Percentiles rank a stretch among this genome's conserved stretches.
phyloP scores from a whole-genome alignment of 2,329 filamentous ascomycete genomes.

The Hypoxylon sp. region DNA sequence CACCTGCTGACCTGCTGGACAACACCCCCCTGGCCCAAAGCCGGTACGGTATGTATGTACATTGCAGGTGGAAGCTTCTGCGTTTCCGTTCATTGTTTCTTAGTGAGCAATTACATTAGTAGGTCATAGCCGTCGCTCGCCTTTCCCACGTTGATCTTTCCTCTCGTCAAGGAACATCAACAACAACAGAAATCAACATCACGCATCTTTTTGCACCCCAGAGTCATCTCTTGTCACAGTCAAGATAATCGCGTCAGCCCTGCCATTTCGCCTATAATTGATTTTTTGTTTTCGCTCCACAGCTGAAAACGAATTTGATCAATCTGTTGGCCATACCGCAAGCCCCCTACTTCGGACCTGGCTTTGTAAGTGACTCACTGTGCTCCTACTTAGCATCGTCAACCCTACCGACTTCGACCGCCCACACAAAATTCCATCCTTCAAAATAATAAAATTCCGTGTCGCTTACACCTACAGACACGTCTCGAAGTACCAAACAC shows the following conservation, averaged over 20 bases:
- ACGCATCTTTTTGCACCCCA: conserved; percentile 62
- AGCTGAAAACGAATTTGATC: conserved; percentile 53
- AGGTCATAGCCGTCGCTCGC: conserved; percentile 55
- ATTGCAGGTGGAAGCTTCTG: conserved; percentile 40
- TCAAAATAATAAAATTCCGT: conserved; percentile 51
- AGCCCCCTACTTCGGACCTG: conserved; percentile 55
- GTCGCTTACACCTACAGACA: conserved; percentile 56
- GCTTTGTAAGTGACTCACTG: conserved; percentile 56
- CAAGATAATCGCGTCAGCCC: conserved; percentile 71
- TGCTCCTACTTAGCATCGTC: conserved; percentile 31
- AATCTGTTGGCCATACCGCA: conserved; percentile 47
- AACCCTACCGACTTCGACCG: conserved; percentile 20
- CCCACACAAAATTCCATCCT: conserved; percentile 34
- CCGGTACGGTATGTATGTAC: background rate
- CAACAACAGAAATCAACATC: conserved; percentile 58
- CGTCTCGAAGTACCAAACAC: conserved; percentile 63
- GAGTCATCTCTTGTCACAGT: conserved; percentile 73
- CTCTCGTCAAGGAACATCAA: conserved; percentile 65
- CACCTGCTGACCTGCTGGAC: conserved; percentile 41
- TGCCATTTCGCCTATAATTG: conserved; percentile 58
- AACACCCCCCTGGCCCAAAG: conserved; percentile 26
- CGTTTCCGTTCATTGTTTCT: conserved; percentile 28
- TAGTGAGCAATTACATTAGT: conserved; percentile 46
- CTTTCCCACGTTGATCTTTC: conserved; percentile 55
- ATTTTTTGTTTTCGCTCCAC: conserved; percentile 52